These are phyloP conservation scores for Beta corolliflora DNA, from an alignment of 179 eudicot genomes.

Conservation along the genomic window DNA sequence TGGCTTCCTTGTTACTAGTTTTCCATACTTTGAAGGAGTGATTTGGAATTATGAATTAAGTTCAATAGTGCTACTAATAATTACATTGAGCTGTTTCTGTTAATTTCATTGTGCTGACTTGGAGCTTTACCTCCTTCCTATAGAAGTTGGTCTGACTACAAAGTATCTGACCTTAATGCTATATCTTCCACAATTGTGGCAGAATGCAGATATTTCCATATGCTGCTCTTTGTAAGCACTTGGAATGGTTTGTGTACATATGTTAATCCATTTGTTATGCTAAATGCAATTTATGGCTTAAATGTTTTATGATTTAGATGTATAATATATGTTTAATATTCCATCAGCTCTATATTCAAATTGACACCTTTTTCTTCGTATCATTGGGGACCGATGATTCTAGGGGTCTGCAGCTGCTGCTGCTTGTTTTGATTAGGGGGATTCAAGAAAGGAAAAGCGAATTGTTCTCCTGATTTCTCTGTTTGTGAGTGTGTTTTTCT, in stretches of 20 bases:
- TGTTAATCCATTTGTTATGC: background rate
- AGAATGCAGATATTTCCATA: background rate
- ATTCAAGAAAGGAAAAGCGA: background rate
- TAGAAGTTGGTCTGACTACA: background rate
- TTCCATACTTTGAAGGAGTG: too few species aligned
- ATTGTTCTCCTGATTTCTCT: background rate
- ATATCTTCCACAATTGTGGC: background rate
- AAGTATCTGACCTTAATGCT: background rate
- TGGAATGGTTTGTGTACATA: background rate
- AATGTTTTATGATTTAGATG: background rate
- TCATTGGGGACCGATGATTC: constrained; percentile 15
- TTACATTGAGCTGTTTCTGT: background rate
- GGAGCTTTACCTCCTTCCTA: background rate
- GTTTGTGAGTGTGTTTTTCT: background rate
- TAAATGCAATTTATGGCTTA: background rate
- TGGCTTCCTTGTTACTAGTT: too few species aligned
- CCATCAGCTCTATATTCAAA: background rate
- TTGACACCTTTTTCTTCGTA: background rate
- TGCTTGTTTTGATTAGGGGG: constrained; percentile 18
- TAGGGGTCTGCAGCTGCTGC: constrained; percentile 19
- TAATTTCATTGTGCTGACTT: background rate
- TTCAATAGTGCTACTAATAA: too few species aligned
- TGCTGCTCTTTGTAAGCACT: background rate
- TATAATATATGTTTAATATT: background rate
- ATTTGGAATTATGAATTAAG: too few species aligned